phyloP scores from a whole-genome alignment of 2,329 filamentous ascomycete genomes.

The Tricladium varicosporioides region DNA sequence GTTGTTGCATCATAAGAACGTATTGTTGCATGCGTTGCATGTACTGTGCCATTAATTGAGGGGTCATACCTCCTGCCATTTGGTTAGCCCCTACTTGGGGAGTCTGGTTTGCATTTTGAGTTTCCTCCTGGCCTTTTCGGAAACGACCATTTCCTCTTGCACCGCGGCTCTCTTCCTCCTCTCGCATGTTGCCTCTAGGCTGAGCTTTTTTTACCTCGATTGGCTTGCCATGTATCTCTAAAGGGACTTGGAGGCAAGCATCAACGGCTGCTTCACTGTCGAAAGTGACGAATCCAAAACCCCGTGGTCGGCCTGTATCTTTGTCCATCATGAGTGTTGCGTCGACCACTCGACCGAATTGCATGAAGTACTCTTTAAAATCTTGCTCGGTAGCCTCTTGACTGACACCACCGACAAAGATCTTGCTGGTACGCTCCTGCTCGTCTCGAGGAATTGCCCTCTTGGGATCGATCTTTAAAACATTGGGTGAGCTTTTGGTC shows the following conservation, averaged over 20 bases:
- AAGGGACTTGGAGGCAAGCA: slow-evolving; percentile 76
- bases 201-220: slow-evolving; percentile 99
- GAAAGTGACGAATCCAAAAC: slow-evolving; percentile 98
- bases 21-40: slow-evolving; percentile 99
- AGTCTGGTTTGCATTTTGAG: slow-evolving; percentile 39
- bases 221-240: slow-evolving; percentile 92
- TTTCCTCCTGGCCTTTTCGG: slow-evolving; percentile 50
- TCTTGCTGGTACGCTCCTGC: slow-evolving; percentile 97
- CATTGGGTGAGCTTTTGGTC: slow-evolving; percentile 22
- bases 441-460: slow-evolving; percentile 95
- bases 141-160: slow-evolving; percentile 54
- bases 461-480: slow-evolving; percentile 81
- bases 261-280: slow-evolving; percentile 95
- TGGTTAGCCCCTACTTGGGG: slow-evolving; percentile 33
- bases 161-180: slow-evolving; percentile 72
- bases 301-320: slow-evolving; percentile 92
- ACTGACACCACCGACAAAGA: slow-evolving; percentile 96
- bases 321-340: slow-evolving; percentile 99
- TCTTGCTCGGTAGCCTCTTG: slow-evolving; percentile 96
- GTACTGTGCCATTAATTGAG: slow-evolving; percentile 97
- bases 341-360: slow-evolving; percentile 94
- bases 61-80: slow-evolving; percentile 70
- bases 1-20: slow-evolving; percentile 92
- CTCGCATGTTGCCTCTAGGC: slow-evolving; percentile 87
- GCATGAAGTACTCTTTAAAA: slow-evolving; percentile 94